Evolutionary conservation across 106 monocot species (phyloP).

Genomic region (Dactylorhiza incarnata): DNA sequence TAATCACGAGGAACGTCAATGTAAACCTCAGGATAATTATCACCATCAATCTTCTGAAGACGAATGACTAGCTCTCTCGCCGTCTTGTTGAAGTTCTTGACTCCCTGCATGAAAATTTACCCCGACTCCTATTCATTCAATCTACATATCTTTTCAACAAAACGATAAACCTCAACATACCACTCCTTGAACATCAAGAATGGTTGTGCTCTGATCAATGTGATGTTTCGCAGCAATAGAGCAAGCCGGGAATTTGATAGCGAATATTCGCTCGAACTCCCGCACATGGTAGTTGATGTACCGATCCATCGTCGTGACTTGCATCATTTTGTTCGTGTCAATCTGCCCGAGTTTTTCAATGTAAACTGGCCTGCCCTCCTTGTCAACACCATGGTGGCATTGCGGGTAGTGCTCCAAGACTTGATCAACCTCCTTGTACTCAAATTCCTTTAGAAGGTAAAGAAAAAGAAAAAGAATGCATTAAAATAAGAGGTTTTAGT

Average conservation of each 20-base stretch:
- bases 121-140: background rate
- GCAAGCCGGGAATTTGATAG: constrained; percentile 68
- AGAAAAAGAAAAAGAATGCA: background rate
- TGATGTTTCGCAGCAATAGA: constrained; percentile 51
- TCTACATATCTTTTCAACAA: background rate
- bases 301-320: constrained; percentile 51
- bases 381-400: constrained; percentile 66
- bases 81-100: constrained; percentile 58
- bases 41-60: constrained; percentile 60
- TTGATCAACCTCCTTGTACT: constrained; percentile 47
- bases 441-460: constrained; percentile 28
- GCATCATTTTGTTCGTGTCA: constrained; percentile 52
- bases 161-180: constrained; percentile 16
- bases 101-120: constrained; percentile 24
- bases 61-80: constrained; percentile 56
- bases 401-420: constrained; percentile 63
- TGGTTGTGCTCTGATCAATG: constrained; percentile 69
- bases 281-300: constrained; percentile 55
- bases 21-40: constrained; percentile 83
- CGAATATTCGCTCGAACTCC: constrained; percentile 61
- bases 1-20: background rate
- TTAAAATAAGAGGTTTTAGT: background rate
- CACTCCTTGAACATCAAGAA: constrained; percentile 55
- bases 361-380: constrained; percentile 63
- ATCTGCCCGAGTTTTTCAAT: constrained; percentile 58